Evolutionary conservation across 73 alveolate species (phyloP).

Genomic region (Symbiodinium pilosum): DNA sequence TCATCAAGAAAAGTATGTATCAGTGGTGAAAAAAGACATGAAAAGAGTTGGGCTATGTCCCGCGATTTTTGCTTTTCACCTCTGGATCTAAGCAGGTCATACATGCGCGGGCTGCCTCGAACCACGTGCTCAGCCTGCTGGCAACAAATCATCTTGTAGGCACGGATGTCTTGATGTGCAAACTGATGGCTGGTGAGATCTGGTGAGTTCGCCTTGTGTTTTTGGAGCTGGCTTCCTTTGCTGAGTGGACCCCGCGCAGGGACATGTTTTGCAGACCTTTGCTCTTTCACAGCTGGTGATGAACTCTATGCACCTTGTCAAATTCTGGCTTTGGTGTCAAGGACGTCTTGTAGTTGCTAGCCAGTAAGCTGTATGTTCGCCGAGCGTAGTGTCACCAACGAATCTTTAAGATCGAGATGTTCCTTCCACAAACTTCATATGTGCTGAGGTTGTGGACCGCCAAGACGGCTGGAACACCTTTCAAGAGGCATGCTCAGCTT

Average conservation of each 20-base stretch:
- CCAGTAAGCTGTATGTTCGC: neutral
- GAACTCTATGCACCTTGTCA: slow-evolving; percentile 40
- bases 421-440: too few species aligned
- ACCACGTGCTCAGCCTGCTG: slow-evolving; percentile 45
- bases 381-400: too few species aligned
- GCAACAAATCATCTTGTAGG: slow-evolving; percentile 35
- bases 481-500: slow-evolving; percentile 42
- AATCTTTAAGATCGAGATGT: too few species aligned
- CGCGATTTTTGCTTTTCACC: too few species aligned
- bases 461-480: slow-evolving; percentile 36
- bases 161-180: too few species aligned
- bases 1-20: too few species aligned
- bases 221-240: too few species aligned
- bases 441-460: slow-evolving; percentile 11
- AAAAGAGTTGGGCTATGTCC: too few species aligned
- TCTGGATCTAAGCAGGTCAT: slow-evolving; percentile 81
- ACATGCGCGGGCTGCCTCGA: slow-evolving; percentile 80
- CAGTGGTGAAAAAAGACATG: too few species aligned
- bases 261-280: slow-evolving; percentile 28
- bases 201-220: too few species aligned
- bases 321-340: neutral
- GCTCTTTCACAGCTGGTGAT: slow-evolving; percentile 66
- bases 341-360: neutral
- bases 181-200: too few species aligned
- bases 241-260: neutral